Evolutionary conservation across 257 asterid genomes (phyloP).

Genomic region (Paraleonurus japonicus): DNA sequence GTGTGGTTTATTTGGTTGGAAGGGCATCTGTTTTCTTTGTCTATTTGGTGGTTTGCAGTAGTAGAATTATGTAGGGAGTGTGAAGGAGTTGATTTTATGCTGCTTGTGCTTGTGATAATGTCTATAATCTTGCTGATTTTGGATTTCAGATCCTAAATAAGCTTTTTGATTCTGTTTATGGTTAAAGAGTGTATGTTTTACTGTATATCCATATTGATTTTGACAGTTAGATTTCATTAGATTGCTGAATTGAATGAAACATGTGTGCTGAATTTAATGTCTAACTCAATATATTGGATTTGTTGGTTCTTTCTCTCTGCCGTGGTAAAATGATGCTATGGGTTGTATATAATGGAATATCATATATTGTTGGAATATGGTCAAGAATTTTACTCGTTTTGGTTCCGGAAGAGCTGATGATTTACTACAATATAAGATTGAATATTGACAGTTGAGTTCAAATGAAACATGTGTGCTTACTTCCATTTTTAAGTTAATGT

Average conservation of each 20-base stretch:
- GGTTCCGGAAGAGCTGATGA: background rate
- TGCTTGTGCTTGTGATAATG: constrained; percentile 10
- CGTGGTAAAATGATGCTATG: background rate
- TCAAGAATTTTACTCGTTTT: background rate
- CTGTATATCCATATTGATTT: background rate
- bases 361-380: background rate
- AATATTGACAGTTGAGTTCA: background rate
- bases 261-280: background rate
- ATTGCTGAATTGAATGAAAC: background rate
- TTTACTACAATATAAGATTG: background rate
- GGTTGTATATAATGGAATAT: background rate
- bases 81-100: background rate
- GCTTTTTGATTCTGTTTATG: constrained; percentile 1
- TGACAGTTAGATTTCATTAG: background rate
- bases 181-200: constrained; percentile 6
- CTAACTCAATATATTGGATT: background rate
- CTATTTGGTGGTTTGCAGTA: background rate
- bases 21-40: constrained; percentile 1
- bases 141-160: background rate
- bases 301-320: background rate
- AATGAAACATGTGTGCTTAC: background rate
- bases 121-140: constrained; percentile 1
- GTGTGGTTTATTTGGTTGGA: constrained; percentile 12
- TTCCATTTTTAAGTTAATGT: background rate
- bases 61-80: background rate